Percentiles rank a stretch among this genome's conserved stretches.
phyloP scores from a whole-genome alignment of 768 basidiomycete genomes.

The Boletus pseudopeckii region DNA sequence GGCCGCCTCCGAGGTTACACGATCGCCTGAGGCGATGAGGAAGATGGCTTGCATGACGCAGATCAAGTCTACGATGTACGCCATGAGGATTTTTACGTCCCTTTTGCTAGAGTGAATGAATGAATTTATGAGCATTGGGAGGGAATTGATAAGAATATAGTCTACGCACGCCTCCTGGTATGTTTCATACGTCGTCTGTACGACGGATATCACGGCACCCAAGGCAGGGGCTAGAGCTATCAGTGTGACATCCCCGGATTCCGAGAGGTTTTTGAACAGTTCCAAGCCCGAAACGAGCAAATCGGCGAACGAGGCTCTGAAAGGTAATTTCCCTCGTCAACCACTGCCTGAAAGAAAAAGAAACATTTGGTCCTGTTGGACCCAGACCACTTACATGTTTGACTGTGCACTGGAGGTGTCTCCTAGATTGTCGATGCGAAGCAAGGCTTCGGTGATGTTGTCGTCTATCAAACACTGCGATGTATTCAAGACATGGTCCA shows the following conservation, averaged over 20 bases:
- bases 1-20: background rate
- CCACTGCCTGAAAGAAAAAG: background rate
- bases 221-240: background rate
- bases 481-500: background rate
- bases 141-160: background rate
- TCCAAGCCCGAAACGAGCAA: background rate
- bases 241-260: background rate
- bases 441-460: background rate
- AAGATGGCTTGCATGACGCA: slow-evolving; percentile 16
- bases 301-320: background rate
- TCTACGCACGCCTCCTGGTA: slow-evolving; percentile 10
- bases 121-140: background rate
- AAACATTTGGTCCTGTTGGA: background rate
- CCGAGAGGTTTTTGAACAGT: background rate
- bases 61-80: slow-evolving; percentile 12
- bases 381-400: background rate
- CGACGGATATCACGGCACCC: background rate
- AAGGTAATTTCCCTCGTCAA: background rate
- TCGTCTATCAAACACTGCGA: slow-evolving; percentile 11
- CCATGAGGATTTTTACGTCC: slow-evolving; percentile 13
- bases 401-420: background rate
- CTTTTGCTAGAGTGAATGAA: background rate
- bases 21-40: background rate
- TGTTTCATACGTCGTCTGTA: background rate
- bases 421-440: slow-evolving; percentile 3